Conservation (phyloP, 2,329 filamentous ascomycete species). For the Microcera coccophila region DNA sequence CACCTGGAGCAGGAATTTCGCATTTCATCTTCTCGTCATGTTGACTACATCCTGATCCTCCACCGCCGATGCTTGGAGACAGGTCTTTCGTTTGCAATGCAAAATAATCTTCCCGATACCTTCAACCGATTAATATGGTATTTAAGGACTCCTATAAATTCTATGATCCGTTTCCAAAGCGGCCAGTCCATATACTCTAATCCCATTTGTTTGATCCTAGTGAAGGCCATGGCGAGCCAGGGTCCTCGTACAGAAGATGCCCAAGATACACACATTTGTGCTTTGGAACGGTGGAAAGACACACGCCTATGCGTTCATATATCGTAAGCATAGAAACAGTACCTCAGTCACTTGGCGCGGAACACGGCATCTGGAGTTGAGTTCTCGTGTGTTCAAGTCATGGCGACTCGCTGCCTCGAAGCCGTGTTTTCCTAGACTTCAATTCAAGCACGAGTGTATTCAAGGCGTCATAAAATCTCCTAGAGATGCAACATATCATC, state of each 20-base stretch:
- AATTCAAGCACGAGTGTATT: conserved; percentile 21
- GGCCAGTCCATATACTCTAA: conserved; percentile 1
- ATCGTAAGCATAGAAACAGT: conserved; percentile 17
- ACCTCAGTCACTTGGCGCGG: conserved; percentile 31
- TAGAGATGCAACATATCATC: conserved; percentile 31
- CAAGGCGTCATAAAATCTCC: conserved; percentile 21
- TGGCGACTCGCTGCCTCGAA: conserved; percentile 11
- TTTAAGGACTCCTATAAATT: conserved; percentile 28
- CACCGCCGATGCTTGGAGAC: conserved; percentile 8
- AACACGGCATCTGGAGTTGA: conserved; percentile 30
- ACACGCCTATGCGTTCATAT: conserved; percentile 33
- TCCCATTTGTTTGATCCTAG: conserved; percentile 8
- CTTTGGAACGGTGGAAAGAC: conserved; percentile 32
- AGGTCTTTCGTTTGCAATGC: conserved; percentile 5
- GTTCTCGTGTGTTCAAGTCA: conserved; percentile 20
- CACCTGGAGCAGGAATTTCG: conserved; percentile 16
- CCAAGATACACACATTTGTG: conserved; percentile 29
- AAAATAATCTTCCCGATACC: conserved; percentile 18
- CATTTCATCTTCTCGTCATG: conserved; percentile 1
- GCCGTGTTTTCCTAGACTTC: conserved; percentile 14
- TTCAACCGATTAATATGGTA: conserved; percentile 21
- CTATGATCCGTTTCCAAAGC: conserved; percentile 9
- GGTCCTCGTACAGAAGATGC: conserved; percentile 25
- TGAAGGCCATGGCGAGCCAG: conserved; percentile 14
- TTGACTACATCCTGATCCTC: conserved; percentile 1